Percentiles rank a stretch among this genome's conserved stretches.
Conservation (phyloP, 768 basidiomycete species). For the Pulveroboletus sp. region DNA sequence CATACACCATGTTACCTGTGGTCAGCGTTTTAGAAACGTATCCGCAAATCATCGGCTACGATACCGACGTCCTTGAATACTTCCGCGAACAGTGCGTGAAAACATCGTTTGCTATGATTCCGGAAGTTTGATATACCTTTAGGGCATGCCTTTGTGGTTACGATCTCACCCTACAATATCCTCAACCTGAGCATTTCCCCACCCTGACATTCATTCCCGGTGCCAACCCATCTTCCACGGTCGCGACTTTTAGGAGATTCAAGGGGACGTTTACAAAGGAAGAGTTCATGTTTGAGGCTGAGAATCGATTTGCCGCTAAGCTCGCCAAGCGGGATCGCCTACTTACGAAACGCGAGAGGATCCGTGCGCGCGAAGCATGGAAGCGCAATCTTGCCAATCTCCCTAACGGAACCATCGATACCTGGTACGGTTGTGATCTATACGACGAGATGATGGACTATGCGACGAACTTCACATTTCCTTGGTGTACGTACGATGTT, state of each 20-base stretch:
- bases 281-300: slow-evolving; percentile 19
- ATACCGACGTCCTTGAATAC: slow-evolving; percentile 60
- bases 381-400: slow-evolving; percentile 48
- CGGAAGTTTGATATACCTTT: slow-evolving; percentile 1
- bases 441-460: slow-evolving; percentile 68
- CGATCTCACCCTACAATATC: slow-evolving; percentile 66
- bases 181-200: slow-evolving; percentile 53
- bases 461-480: slow-evolving; percentile 66
- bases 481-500: slow-evolving; percentile 46
- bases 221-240: not conserved
- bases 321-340: slow-evolving; percentile 22
- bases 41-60: slow-evolving; percentile 73
- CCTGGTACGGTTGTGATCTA: slow-evolving; percentile 65
- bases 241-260: slow-evolving; percentile 9
- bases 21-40: slow-evolving; percentile 65
- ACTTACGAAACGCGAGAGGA: slow-evolving; percentile 24
- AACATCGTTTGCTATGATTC: not conserved
- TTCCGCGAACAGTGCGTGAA: slow-evolving; percentile 61
- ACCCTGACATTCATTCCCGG: slow-evolving; percentile 20
- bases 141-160: slow-evolving; percentile 62
- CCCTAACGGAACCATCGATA: slow-evolving; percentile 52
- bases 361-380: slow-evolving; percentile 24
- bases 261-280: slow-evolving; percentile 17
- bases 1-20: slow-evolving; percentile 52
- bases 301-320: slow-evolving; percentile 18